Base-by-base conservation (phyloP, 257 asterid species). In the Rauvolfia tetraphylla region DNA sequence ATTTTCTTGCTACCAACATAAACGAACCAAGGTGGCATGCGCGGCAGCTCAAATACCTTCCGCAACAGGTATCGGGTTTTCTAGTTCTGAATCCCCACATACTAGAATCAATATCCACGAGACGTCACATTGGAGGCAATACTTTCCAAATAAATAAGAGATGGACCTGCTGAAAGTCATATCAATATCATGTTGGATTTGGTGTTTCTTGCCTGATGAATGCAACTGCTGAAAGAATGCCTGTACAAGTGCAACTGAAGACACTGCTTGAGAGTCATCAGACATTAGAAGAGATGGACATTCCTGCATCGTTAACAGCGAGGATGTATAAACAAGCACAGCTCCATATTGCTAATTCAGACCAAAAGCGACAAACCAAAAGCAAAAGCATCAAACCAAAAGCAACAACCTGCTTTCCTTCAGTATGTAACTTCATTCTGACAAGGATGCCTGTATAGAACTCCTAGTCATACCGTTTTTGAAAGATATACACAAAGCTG, bases 21-120 rank as follows among this genome's bases (percentile, higher is more conserved):
- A 74, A 71, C 81, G 84, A 93, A 90, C 99, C 99, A 95, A 68
- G 99, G 98, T 39, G 99, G 99, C 91, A 93, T 87, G 84, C 85
- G 86, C 63, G 97, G 99, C 67, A 93, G 87, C 86, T 81, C 89
- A 76, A 88, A 83, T 71, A 83, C 89, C 25, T 84, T 81, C 51
- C 75, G 79, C 81, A 82, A n/a, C n/a, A n/a, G n/a, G n/a, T n/a
- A n/a, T n/a, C n/a, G n/a, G n/a, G n/a, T n/a, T n/a, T n/a, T n/a
- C n/a, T n/a, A n/a, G n/a, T n/a, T n/a, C n/a, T n/a, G n/a, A n/a
- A n/a, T n/a, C n/a, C n/a, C n/a, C n/a, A n/a, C n/a, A n/a, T n/a
- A n/a, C n/a, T n/a, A n/a, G n/a, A n/a, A n/a, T n/a, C n/a, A n/a
- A n/a, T n/a, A n/a, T n/a, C n/a, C n/a, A n/a, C n/a, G 76, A 71